These are phyloP conservation scores for Penicillium paneum DNA, from an alignment of 2,329 filamentous ascomycete genomes.

Conservation along the genomic window DNA sequence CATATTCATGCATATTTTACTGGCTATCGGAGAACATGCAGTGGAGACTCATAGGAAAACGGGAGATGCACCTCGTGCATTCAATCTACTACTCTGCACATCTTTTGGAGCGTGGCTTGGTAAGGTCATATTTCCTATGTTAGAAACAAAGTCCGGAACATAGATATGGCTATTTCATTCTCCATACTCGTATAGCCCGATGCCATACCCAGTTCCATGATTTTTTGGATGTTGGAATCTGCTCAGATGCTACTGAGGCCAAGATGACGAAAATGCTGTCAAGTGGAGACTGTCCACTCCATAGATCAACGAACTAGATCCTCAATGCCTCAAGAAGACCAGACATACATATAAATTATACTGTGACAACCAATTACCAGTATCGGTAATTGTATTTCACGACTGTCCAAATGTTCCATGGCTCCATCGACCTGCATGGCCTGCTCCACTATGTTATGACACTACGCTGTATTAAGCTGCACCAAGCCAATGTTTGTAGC, in stretches of 20 bases:
- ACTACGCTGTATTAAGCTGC: not conserved
- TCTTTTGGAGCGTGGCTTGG: not conserved
- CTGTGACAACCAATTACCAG: not conserved
- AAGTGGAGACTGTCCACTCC: not conserved
- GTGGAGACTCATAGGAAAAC: not conserved
- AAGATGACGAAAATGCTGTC: not conserved
- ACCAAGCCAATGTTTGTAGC: slow-evolving; percentile 1
- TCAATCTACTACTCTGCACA: not conserved
- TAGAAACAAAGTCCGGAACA: not conserved
- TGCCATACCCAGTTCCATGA: not conserved
- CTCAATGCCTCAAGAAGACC: not conserved
- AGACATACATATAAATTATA: not conserved
- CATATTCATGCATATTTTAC: slow-evolving; percentile 11
- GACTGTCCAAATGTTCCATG: not conserved
- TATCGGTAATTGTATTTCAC: slow-evolving; percentile 13
- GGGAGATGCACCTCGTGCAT: not conserved
- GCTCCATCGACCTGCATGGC: slow-evolving; percentile 7
- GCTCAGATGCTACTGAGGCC: not conserved
- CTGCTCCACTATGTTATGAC: slow-evolving; percentile 3
- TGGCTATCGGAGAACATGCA: not conserved
- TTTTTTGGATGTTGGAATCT: not conserved
- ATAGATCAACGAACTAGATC: slow-evolving; percentile 12
- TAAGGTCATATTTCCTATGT: not conserved
- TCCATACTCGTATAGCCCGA: not conserved
- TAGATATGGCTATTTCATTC: not conserved